Percentiles rank a stretch among this genome's conserved stretches.
phyloP scores from a whole-genome alignment of 345 rosid genomes.

The Salix purpurea region DNA sequence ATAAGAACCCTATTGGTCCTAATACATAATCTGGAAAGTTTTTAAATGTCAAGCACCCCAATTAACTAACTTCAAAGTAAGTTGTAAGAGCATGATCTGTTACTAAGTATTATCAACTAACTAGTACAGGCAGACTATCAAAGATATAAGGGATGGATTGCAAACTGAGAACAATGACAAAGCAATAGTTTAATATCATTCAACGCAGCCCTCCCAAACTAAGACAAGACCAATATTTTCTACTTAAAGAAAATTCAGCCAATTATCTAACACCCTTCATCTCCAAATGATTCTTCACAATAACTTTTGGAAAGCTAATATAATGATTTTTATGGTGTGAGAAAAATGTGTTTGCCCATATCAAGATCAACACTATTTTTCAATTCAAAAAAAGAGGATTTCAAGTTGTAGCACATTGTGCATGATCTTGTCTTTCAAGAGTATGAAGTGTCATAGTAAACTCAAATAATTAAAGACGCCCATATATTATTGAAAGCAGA shows the following conservation, averaged over 20 bases:
- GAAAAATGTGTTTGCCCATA: neutral
- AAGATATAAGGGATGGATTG: neutral
- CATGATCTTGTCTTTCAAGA: neutral
- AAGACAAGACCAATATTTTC: neutral
- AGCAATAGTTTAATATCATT: neutral
- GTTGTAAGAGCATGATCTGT: neutral
- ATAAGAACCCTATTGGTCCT: neutral
- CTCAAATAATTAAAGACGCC: neutral
- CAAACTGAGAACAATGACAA: neutral
- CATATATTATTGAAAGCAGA: neutral
- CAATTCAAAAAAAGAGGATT: neutral
- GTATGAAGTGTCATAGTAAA: neutral
- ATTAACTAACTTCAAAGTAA: neutral
- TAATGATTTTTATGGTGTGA: neutral
- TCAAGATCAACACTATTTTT: neutral
- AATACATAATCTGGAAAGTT: neutral
- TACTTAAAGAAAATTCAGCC: neutral
- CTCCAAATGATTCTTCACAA: neutral
- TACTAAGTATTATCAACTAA: neutral
- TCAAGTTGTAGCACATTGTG: neutral
- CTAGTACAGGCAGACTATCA: neutral
- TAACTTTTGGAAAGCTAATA: neutral
- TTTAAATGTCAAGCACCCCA: neutral
- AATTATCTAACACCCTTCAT: neutral
- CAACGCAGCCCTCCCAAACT: neutral